phyloP scores from a whole-genome alignment of 208 protist genomes.

The Wallacemonas sp. region DNA sequence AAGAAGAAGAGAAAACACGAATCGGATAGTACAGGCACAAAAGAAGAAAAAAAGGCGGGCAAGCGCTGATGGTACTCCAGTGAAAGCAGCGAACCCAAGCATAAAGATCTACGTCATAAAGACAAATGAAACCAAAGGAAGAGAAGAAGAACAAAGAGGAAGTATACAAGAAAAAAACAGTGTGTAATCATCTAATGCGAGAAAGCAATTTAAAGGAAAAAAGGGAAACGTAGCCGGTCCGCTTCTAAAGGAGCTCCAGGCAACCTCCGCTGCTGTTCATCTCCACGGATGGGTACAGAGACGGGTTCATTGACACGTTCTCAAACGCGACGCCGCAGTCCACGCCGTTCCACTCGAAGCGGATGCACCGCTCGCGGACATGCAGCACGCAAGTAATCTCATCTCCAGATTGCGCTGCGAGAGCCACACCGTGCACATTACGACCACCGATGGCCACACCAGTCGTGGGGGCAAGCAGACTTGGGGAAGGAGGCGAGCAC shows the following conservation, averaged over 20 bases:
- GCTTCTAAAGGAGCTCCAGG: conserved; percentile 42
- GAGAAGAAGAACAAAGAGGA: background rate
- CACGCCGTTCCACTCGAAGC: conserved; percentile 39
- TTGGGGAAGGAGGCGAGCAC: background rate
- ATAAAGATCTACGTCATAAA: background rate
- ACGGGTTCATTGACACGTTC: conserved; percentile 22
- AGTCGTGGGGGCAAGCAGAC: background rate
- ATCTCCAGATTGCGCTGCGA: conserved; percentile 28
- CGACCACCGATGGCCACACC: background rate
- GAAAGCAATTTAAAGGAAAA: background rate
- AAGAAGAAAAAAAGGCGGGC: background rate
- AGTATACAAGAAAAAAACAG: too few species aligned
- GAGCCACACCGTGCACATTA: background rate
- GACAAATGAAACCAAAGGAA: background rate
- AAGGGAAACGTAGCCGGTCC: background rate
- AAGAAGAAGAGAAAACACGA: conserved; percentile 19
- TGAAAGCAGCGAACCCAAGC: too few species aligned
- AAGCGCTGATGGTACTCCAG: background rate
- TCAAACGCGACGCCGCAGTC: conserved; percentile 52
- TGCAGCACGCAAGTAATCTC: conserved; percentile 42
- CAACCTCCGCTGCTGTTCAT: conserved; percentile 38
- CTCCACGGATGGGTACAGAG: conserved; percentile 61
- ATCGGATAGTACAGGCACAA: background rate
- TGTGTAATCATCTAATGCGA: too few species aligned
- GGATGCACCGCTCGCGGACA: conserved; percentile 24